Percentiles rank a stretch among this genome's conserved stretches.
phyloP scores from a whole-genome alignment of 2,329 filamentous ascomycete species.

The Stromatinia cepivora region DNA sequence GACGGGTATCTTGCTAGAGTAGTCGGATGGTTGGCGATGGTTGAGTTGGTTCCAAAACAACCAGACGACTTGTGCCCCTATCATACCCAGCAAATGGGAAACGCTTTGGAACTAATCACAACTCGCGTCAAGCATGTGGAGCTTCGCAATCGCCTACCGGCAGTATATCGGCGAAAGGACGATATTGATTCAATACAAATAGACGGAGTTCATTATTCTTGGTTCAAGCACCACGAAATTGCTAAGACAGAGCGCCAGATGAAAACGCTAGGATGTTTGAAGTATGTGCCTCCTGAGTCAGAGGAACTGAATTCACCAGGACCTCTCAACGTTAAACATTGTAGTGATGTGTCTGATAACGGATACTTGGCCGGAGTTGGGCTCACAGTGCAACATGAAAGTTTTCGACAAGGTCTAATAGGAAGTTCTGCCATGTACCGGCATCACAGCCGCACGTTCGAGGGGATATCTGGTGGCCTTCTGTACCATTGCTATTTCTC shows the following conservation, averaged over 20 bases:
- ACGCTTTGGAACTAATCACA: neutral
- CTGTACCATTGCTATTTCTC: neutral
- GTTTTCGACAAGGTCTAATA: neutral
- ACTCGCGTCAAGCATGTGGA: neutral
- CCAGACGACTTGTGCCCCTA: neutral
- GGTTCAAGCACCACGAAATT: neutral
- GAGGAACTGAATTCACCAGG: neutral
- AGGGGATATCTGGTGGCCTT: neutral
- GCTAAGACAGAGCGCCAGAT: neutral
- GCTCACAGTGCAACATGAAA: too few relatives aligned
- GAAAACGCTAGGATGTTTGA: neutral
- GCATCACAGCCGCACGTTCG: neutral
- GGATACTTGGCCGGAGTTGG: too few relatives aligned
- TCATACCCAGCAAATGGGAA: neutral
- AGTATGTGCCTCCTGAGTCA: neutral
- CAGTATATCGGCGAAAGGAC: neutral
- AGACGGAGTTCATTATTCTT: neutral
- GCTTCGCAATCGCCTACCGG: neutral
- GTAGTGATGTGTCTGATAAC: too few relatives aligned
- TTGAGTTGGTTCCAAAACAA: neutral
- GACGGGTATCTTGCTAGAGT: neutral
- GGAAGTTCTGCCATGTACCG: neutral
- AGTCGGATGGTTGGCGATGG: neutral
- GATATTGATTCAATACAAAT: neutral
- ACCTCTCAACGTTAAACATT: neutral